Evolutionary conservation across 176 grass and related monocot species (phyloP).

Genomic region (Melocanna baccifera): DNA sequence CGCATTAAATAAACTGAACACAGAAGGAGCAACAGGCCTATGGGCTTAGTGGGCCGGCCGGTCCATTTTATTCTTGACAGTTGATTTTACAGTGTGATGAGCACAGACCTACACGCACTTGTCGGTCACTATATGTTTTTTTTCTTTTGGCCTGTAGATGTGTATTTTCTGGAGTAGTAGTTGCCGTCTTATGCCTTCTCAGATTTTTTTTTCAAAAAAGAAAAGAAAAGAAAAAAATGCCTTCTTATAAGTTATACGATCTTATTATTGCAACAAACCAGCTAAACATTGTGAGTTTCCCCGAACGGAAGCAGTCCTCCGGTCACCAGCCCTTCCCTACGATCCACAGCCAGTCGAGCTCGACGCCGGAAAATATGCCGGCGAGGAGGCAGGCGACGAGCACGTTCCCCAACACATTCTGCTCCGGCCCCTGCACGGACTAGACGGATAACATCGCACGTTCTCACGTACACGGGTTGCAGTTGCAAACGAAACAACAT

Average conservation of each 20-base stretch:
- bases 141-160: too few species aligned
- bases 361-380: slow-evolving; percentile 65
- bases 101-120: not conserved
- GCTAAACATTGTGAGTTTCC: too few species aligned
- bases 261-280: not conserved
- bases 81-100: too few species aligned
- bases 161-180: too few species aligned
- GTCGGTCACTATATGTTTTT: too few species aligned
- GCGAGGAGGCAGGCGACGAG: slow-evolving; percentile 57
- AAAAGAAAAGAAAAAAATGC: too few species aligned
- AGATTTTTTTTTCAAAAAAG: too few species aligned
- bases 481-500: too few species aligned
- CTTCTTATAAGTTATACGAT: not conserved
- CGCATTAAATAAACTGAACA: not conserved
- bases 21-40: not conserved
- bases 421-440: slow-evolving; percentile 53
- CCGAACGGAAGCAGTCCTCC: too few species aligned
- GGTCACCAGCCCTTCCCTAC: slow-evolving; percentile 74
- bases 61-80: not conserved
- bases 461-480: too few species aligned
- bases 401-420: slow-evolving; percentile 67
- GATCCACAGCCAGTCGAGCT: slow-evolving; percentile 73
- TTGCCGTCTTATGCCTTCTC: not conserved
- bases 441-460: too few species aligned
- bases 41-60: not conserved